phyloP scores from a whole-genome alignment of 2,329 filamentous ascomycete genomes.

The Dothiorella sarmentorum region DNA sequence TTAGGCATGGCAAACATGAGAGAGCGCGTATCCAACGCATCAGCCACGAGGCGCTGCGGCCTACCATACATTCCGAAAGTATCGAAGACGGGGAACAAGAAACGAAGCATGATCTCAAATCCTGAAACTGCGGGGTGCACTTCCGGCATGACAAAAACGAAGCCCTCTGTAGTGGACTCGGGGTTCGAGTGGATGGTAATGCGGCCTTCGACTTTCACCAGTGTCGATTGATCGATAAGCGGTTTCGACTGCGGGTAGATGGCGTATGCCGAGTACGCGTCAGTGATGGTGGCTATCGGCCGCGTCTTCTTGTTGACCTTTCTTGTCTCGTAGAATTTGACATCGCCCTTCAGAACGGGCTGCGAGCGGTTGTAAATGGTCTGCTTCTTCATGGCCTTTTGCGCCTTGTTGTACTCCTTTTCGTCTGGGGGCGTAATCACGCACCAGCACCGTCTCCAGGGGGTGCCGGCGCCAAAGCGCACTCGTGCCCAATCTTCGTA shows the following conservation, averaged over 20 bases:
- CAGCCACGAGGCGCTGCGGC: constrained; percentile 80
- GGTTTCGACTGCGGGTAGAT: constrained; percentile 95
- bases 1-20: constrained; percentile 98
- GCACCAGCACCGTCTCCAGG: constrained; percentile 96
- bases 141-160: constrained; percentile 98
- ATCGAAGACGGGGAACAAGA: constrained; percentile 90
- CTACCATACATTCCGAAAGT: constrained; percentile 89
- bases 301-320: constrained; percentile 89
- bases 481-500: constrained; percentile 94
- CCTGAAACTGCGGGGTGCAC: constrained; percentile 85
- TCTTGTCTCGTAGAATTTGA: constrained; percentile 89
- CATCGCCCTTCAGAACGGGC: constrained; percentile 73
- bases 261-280: constrained; percentile 89
- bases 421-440: constrained; percentile 90
- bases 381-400: constrained; percentile 78
- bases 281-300: constrained; percentile 86
- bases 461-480: constrained; percentile 89
- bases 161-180: constrained; percentile 78
- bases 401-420: constrained; percentile 80
- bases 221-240: constrained; percentile 87
- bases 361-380: constrained; percentile 76
- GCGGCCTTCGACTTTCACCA: constrained; percentile 89
- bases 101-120: constrained; percentile 92
- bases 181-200: constrained; percentile 82
- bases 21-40: constrained; percentile 79